Evolutionary conservation across 768 basidiomycete genomes (phyloP).

Genomic region (Tricholoma matsutake): DNA sequence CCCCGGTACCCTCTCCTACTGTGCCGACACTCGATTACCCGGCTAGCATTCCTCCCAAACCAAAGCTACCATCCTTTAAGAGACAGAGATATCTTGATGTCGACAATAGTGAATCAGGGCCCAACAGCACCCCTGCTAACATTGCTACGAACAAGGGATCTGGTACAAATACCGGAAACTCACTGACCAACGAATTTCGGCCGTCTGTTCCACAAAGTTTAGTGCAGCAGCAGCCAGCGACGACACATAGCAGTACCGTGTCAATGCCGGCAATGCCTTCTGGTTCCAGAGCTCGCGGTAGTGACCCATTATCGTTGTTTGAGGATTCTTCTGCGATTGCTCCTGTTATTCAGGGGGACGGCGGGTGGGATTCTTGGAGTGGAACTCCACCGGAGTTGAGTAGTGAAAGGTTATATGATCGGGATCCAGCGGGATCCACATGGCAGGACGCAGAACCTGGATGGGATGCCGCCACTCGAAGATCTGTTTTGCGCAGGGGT

Average conservation of each 20-base stretch:
- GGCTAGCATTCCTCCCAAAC: neutral
- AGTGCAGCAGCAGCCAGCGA: neutral
- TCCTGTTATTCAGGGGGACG: conserved; percentile 8
- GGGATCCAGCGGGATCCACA: neutral
- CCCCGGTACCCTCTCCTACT: neutral
- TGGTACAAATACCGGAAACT: neutral
- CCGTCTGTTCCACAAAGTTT: neutral
- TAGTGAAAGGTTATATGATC: neutral
- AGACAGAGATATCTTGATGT: neutral
- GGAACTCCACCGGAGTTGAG: neutral
- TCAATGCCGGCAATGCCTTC: neutral
- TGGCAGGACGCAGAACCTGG: neutral
- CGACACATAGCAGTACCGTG: neutral
- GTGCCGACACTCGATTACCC: neutral
- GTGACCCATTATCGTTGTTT: neutral
- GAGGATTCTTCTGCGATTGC: conserved; percentile 11
- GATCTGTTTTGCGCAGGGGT: neutral
- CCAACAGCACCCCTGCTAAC: neutral
- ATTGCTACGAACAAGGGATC: neutral
- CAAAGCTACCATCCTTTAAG: neutral
- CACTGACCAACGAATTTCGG: neutral
- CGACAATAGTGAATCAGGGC: neutral
- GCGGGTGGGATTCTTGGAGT: conserved; percentile 7
- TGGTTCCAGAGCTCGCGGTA: neutral
- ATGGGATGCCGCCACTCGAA: neutral